Evolutionary conservation across 108 stramenopile species (phyloP).

Genomic region (Parmales sp.): DNA sequence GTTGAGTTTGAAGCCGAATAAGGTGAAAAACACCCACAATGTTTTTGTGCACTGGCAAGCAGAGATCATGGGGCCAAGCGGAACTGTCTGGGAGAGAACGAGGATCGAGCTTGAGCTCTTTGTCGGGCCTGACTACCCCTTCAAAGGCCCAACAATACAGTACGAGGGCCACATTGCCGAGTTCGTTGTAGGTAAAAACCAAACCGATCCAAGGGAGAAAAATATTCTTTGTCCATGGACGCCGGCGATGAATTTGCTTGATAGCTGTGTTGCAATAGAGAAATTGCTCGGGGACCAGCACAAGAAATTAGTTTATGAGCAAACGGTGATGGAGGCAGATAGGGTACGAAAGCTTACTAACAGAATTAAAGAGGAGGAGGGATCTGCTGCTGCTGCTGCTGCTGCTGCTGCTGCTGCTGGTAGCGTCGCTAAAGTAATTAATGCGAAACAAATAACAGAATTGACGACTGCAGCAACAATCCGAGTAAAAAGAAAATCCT

Average conservation of each 20-base stretch:
- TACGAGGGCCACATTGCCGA: constrained; percentile 1
- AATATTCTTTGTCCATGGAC: background rate
- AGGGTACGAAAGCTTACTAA: too few species aligned
- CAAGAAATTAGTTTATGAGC: background rate
- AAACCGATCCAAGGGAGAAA: background rate
- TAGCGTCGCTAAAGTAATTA: too few species aligned
- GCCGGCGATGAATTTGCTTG: background rate
- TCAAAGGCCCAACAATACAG: constrained; percentile 1
- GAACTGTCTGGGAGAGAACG: background rate
- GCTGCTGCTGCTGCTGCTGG: too few species aligned
- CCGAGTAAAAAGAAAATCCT: too few species aligned
- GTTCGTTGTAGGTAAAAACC: background rate
- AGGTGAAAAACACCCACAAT: background rate
- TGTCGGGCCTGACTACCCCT: background rate
- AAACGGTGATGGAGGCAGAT: too few species aligned
- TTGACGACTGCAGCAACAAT: too few species aligned
- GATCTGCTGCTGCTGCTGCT: too few species aligned
- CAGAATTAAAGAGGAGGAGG: too few species aligned
- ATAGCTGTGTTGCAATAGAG: background rate
- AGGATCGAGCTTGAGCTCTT: background rate
- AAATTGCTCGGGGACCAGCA: background rate
- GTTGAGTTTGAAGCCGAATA: background rate
- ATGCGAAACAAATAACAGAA: too few species aligned
- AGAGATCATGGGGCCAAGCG: background rate
- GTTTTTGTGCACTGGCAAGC: background rate